Evolutionary conservation across 1,139 yeast genomes (phyloP).

Genomic region (Protomyces arabidopsidicola): DNA sequence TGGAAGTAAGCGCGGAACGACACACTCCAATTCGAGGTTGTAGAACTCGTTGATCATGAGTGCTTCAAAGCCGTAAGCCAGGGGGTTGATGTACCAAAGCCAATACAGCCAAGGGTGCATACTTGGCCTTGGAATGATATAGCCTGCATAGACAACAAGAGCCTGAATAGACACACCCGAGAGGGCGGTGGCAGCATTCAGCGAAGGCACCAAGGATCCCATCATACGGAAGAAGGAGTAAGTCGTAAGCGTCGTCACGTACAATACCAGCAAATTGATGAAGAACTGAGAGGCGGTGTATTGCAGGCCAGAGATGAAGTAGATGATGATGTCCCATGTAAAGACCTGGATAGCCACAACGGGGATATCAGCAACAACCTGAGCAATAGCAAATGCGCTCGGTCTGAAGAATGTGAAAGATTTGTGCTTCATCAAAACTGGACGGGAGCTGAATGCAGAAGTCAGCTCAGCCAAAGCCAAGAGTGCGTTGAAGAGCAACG

Average conservation of each 20-base stretch:
- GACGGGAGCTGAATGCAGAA: constrained; percentile 65
- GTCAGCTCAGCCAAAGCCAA: constrained; percentile 68
- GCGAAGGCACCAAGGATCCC: constrained; percentile 58
- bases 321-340: constrained; percentile 56
- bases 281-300: constrained; percentile 66
- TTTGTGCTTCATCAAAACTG: constrained; percentile 74
- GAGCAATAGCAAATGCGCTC: constrained; percentile 68
- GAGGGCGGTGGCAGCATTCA: constrained; percentile 68
- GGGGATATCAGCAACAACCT: constrained; percentile 64
- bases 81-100: constrained; percentile 61
- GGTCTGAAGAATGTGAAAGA: constrained; percentile 71
- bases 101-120: constrained; percentile 68
- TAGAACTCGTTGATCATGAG: constrained; percentile 61
- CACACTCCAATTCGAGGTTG: constrained; percentile 46
- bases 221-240: constrained; percentile 66
- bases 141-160: constrained; percentile 66
- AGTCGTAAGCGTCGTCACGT: constrained; percentile 57
- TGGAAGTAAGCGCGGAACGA: constrained; percentile 47
- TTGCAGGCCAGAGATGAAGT: constrained; percentile 64
- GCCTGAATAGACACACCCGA: constrained; percentile 59
- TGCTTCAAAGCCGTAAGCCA: constrained; percentile 64
- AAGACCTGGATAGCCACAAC: constrained; percentile 53
- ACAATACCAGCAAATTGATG: constrained; percentile 54
- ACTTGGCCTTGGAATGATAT: constrained; percentile 59
- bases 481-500: constrained; percentile 71